These are phyloP conservation scores for Nyssa sinensis DNA, from an alignment of 148 eudicot species.

Conservation along the genomic window DNA sequence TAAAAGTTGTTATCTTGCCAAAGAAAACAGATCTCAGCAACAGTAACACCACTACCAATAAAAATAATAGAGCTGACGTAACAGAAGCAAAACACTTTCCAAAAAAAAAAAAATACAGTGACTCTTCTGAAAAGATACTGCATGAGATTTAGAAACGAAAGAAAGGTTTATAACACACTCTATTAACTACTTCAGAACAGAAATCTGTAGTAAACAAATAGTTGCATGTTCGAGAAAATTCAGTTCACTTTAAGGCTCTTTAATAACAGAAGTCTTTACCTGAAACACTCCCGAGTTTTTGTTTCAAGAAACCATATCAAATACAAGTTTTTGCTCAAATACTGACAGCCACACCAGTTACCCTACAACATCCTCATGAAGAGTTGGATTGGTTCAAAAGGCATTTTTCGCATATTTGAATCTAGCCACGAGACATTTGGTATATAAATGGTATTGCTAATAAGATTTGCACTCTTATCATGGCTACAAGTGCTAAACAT, in stretches of 20 bases:
- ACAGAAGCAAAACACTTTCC: neutral
- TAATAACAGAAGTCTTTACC: neutral
- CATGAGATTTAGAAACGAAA: neutral
- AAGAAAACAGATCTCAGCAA: slow-evolving; percentile 2
- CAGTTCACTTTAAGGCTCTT: neutral
- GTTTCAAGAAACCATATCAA: no score
- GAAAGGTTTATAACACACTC: neutral
- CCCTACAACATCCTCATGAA: neutral
- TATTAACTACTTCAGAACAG: neutral
- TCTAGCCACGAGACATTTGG: neutral
- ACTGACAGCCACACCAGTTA: neutral
- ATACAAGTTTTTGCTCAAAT: neutral
- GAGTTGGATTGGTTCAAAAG: neutral
- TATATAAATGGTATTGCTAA: neutral
- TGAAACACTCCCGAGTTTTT: no score
- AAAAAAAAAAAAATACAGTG: neutral
- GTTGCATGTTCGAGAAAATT: neutral
- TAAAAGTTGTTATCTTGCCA: slow-evolving; percentile 69
- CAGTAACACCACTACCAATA: neutral
- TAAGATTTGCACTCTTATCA: neutral
- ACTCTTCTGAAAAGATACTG: neutral
- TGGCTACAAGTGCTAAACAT: neutral
- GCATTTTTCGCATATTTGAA: neutral
- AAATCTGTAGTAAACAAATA: neutral
- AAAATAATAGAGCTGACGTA: neutral